Evolutionary conservation across 805 yeast genomes (phyloP), one percentile per base, ranked within the genome.

Genomic region (Cyberlindnera bimundalis): DNA sequence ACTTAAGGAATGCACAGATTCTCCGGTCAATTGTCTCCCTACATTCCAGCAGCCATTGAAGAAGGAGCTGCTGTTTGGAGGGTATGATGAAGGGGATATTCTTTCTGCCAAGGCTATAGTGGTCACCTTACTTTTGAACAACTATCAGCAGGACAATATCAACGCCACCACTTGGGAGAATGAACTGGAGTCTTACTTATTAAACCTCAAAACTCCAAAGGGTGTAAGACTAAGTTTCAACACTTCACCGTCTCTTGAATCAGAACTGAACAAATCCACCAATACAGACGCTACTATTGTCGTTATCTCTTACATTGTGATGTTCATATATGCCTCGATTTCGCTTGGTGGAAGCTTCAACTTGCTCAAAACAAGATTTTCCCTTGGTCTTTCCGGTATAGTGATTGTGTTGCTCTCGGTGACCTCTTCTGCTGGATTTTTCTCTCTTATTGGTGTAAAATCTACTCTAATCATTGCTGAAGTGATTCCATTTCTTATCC

Each of bases 391-490:
- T 28, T 71, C 81, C n/a, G 99, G 98, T 1, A 85, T 91, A 18
- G 43, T 78, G 5, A 84, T 90, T 28, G 96, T 93, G 12, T 62
- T 87, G 18, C 60, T 87, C 9, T 89, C 96, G 0, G 96, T 91
- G 1, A 61, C 77, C 1, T 74, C 95, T 1, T 79, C 97, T 0
- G 86, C 89, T 0, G 98, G 98, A 0, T 51, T 88, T 5, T 84
- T 87, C 62, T 76, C 93, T 11, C 53, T 75, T 6, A 43, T 84
- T n/a, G 95, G 93, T 0, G 64, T 90, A 35, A 87, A 85, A 55
- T 85, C 95, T 0, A 91, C 98, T 0, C 67, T 91, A 31, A 90
- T 91, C 49, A 88, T 91, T 42, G 97, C 98, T 2, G 98, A 93
- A 60, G 99, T 91, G 6, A 91, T 91, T 25, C 98, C 98, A 9